Evolutionary conservation across 2,329 filamentous ascomycete species (phyloP), one percentile per base, ranked within the genome.

Genomic region (Paramyrothecium sp.): DNA sequence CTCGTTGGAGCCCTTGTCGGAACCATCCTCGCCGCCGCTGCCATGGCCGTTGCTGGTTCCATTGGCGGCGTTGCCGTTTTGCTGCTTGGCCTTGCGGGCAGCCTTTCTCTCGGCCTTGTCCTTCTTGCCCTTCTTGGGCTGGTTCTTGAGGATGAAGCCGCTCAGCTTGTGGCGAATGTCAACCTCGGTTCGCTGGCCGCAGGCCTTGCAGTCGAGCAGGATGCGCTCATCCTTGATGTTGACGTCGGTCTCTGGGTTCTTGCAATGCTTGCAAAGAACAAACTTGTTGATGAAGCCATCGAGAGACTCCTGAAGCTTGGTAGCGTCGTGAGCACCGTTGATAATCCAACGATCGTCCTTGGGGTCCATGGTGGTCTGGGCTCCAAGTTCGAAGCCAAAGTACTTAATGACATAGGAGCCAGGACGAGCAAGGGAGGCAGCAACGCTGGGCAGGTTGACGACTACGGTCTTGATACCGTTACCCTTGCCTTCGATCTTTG

Each of bases 301-400:
- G 52, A 99, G 90, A 69, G 97, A 93, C 74, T 98, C 95, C 82
- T 99, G 95, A 52, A 99, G 89, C 83, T 98, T 98, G 75, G 83
- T 80, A 61, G 94, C 88, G 66, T 99, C 95, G 74, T 99, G 95
- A 65, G 94, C 92, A 73, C 95, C 95, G 80, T 99, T 99, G 86
- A 99, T 98, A 80, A 99, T 99, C 94, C 95, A 99, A 74, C 95
- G 95, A 75, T 99, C 95, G 75, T 98, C 94, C 69, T 92, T 88
- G 65, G 95, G 94, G 74, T 97, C 95, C 68, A 92, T 93, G 81
- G 97, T 98, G 81, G 95, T 97, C 82, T 98, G 95, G 68, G 95
- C 95, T 74, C 95, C 95, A 58, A 99, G 88, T 80, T 99, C 95
- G 75, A 99, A 98, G 69, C 95, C 95, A 72, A 99, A 99, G 83